phyloP scores from a whole-genome alignment of 176 grass and related monocot species.

The Leersia perrieri region DNA sequence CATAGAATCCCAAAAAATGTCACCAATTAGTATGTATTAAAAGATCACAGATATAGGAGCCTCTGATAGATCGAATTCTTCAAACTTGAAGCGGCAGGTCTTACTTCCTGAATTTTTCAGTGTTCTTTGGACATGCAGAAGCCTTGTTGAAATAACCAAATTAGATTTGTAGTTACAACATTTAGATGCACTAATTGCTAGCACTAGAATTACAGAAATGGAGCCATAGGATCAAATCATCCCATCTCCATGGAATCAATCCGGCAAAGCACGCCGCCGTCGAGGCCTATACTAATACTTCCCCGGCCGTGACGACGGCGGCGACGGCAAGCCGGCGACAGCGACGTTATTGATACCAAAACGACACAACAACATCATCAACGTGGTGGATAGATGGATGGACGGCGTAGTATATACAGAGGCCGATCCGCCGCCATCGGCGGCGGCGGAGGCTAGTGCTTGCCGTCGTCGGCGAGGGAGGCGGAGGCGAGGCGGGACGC shows the following conservation, averaged over 20 bases:
- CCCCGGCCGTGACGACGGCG: not conserved
- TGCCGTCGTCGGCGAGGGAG: constrained; percentile 1
- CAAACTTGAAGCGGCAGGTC: not conserved
- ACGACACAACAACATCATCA: not conserved
- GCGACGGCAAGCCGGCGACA: not conserved
- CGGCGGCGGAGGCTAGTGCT: constrained; percentile 8
- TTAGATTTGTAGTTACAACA: not conserved
- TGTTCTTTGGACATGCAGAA: too few relatives aligned
- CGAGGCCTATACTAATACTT: not conserved
- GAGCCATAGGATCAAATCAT: not conserved
- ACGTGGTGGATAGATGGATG: not conserved
- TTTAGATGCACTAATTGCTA: not conserved
- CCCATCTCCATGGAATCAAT: not conserved
- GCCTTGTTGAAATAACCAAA: too few relatives aligned
- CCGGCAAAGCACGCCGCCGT: not conserved
- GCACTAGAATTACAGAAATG: not conserved
- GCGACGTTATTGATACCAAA: not conserved
- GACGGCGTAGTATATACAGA: not conserved
- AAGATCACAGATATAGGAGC: not conserved
- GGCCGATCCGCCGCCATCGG: not conserved
- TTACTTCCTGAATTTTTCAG: not conserved
- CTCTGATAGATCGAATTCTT: not conserved
- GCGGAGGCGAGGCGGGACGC: constrained; percentile 95
- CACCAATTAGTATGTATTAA: not conserved
- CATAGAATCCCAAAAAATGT: too few relatives aligned